Evolutionary conservation across 192 early-diverging fungal genomes (phyloP).

Genomic region (Coemansia sp.): DNA sequence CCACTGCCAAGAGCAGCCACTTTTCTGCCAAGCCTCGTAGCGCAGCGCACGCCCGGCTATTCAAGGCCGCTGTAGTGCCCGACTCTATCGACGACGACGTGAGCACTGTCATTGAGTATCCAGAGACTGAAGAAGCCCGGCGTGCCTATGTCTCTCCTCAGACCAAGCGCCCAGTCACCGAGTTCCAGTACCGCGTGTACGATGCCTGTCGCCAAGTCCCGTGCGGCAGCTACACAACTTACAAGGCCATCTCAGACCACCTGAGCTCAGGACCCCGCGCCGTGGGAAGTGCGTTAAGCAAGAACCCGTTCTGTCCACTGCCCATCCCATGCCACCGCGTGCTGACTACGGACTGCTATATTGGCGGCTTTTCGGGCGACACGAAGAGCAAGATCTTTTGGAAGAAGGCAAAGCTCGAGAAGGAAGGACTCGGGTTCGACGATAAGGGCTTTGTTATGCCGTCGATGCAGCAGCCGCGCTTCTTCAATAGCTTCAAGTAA

Average conservation of each 20-base stretch:
- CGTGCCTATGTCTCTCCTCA: conserved; percentile 56
- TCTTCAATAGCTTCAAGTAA: conserved; percentile 61
- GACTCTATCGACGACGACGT: conserved; percentile 54
- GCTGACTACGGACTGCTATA: conserved; percentile 59
- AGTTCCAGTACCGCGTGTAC: conserved; percentile 75
- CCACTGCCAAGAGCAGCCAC: conserved; percentile 25
- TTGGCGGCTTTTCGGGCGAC: conserved; percentile 74
- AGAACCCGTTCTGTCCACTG: conserved; percentile 70
- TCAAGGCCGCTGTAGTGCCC: conserved; percentile 32
- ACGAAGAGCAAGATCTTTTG: conserved; percentile 63
- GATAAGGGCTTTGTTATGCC: conserved; percentile 54
- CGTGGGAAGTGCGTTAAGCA: conserved; percentile 66
- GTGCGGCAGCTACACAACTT: conserved; percentile 64
- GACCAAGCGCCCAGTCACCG: conserved; percentile 64
- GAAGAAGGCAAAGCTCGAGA: conserved; percentile 67
- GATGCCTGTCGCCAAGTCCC: conserved; percentile 69
- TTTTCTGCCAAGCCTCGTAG: conserved; percentile 32
- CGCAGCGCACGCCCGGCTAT: conserved; percentile 36
- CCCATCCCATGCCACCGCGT: conserved; percentile 77
- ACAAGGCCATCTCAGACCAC: conserved; percentile 66
- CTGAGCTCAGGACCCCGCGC: conserved; percentile 64
- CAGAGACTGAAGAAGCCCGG: conserved; percentile 52
- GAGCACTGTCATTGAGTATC: conserved; percentile 52
- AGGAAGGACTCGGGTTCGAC: conserved; percentile 67
- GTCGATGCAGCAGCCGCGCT: conserved; percentile 37